Base-by-base conservation (phyloP, 495 filamentous ascomycete genomes). In the Trypethelium eluteriae region DNA sequence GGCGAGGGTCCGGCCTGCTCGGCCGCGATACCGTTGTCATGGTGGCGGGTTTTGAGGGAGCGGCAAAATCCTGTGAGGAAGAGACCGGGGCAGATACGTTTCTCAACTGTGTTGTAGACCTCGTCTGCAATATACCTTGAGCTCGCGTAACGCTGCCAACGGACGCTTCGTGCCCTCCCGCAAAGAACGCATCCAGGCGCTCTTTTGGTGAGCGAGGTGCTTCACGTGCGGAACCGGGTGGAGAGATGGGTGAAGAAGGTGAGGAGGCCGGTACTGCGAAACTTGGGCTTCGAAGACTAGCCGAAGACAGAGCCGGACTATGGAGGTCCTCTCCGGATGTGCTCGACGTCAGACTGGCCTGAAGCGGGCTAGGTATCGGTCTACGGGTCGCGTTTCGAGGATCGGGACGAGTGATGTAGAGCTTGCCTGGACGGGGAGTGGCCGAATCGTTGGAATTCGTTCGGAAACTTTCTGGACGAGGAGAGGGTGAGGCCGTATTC, bases 331-430 rank as follows among this genome's bases (percentile, higher is more conserved):
- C 53, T 36, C 53, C 32, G 53, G 53, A 59, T 10, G 32, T 36
- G 5, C 53, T 59, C 53, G 53, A 59, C 53, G 53, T 59, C 53
- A 59, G 53, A 59, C 53, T 59, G 53, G 53, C 53, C 53, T 59
- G 53, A 59, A 59, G 53, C 53, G 53, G 53, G 53, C 53, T 59
- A 59, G 53, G 53, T 59, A 59, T 59, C 53, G 53, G 53, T 59
- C 53, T 34, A 10, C 53, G 18, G 53, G 53, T 36, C 32, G 53
- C 36, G 53, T 59, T 59, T 59, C 53, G 53, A 11, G 53, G 53
- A 36, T 59, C 53, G 34, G 53, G 53, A 59, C 53, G 53, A 59
- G 53, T 59, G 14, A 59, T 59, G 53, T 59, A 59, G 25, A 59
- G 53, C 53, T 59, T 59, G 32, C 7, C 36, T 7, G 53, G 18